A percentile compares a stretch with the other conserved stretches of the same genome.
Conservation (phyloP, 179 eudicot species). For the Amaranthus tricolor region DNA sequence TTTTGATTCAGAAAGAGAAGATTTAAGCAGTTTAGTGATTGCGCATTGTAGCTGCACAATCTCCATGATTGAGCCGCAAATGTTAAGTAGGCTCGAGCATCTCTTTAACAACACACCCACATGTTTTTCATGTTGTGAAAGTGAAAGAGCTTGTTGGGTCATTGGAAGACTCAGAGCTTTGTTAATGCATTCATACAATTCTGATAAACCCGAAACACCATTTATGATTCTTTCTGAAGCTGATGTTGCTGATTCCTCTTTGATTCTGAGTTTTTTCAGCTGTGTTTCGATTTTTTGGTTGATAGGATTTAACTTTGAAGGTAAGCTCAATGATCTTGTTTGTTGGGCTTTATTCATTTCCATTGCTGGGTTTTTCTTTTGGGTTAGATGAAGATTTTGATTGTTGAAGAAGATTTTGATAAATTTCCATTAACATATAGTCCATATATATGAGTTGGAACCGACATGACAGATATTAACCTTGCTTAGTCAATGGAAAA, state of each 20-base stretch:
- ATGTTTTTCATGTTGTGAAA: constrained; percentile 24
- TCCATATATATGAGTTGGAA: constrained; percentile 2
- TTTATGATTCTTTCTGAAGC: constrained; percentile 30
- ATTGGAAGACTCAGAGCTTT: constrained; percentile 41
- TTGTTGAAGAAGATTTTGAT: background rate
- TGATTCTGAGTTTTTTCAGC: constrained; percentile 14
- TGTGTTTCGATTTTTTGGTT: constrained; percentile 18
- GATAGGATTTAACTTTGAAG: constrained; percentile 17
- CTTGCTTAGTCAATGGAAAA: background rate
- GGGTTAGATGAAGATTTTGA: background rate
- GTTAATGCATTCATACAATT: constrained; percentile 38
- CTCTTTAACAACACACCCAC: constrained; percentile 28
- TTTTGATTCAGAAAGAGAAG: background rate
- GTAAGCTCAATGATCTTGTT: constrained; percentile 24
- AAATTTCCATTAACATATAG: background rate
- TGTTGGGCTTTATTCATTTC: background rate
- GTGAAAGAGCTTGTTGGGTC: constrained; percentile 37
- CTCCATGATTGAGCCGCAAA: constrained; percentile 4
- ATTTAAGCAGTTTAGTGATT: background rate
- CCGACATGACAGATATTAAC: constrained; percentile 3
- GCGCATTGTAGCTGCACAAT: background rate
- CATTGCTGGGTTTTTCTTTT: background rate
- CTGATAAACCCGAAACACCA: constrained; percentile 32
- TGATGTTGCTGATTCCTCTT: constrained; percentile 27
- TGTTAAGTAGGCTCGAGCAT: constrained; percentile 28